Percentiles rank a stretch among this genome's conserved stretches.
phyloP scores from a whole-genome alignment of 1,284 basidiomycete genomes.

The Wallemia ichthyophaga region DNA sequence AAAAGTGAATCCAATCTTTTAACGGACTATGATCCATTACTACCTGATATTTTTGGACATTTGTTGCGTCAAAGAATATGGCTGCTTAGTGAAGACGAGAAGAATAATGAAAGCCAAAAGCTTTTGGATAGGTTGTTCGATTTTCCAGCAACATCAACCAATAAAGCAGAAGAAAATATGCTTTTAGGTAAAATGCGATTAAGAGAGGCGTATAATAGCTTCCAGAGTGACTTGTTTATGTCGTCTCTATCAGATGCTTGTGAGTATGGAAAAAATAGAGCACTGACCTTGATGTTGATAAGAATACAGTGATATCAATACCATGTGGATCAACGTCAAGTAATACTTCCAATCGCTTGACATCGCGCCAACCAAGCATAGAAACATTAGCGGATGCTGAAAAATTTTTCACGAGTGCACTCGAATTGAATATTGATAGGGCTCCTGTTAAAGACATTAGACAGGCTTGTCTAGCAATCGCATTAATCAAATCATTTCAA shows the following conservation, averaged over 20 bases:
- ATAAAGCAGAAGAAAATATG: conserved; percentile 36
- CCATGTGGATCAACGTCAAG: conserved; percentile 32
- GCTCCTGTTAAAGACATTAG: conserved; percentile 38
- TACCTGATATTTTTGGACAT: conserved; percentile 4
- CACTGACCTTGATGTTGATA: neutral
- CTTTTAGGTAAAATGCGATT: conserved; percentile 41
- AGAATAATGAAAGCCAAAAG: conserved; percentile 21
- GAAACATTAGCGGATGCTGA: conserved; percentile 33
- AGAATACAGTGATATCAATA: neutral
- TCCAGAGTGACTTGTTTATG: conserved; percentile 54
- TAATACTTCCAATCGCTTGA: conserved; percentile 16
- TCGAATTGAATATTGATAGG: conserved; percentile 25
- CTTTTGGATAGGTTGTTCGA: conserved; percentile 24
- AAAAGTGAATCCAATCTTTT: conserved; percentile 34
- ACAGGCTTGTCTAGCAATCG: conserved; percentile 36
- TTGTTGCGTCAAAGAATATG: conserved; percentile 25
- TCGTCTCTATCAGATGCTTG: conserved; percentile 61
- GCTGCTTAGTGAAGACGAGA: conserved; percentile 30
- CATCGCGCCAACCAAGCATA: conserved; percentile 30
- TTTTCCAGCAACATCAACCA: conserved; percentile 18
- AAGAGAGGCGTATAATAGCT: conserved; percentile 39
- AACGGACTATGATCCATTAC: conserved; percentile 1
- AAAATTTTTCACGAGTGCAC: conserved; percentile 32
- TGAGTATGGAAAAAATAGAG: conserved; percentile 15
- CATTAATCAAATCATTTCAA: conserved; percentile 39